A percentile compares a stretch with the other conserved stretches of the same genome.
These are phyloP conservation scores for Ophiostoma himal-ulmi DNA, from an alignment of 2,329 filamentous ascomycete species.

Conservation along the genomic window DNA sequence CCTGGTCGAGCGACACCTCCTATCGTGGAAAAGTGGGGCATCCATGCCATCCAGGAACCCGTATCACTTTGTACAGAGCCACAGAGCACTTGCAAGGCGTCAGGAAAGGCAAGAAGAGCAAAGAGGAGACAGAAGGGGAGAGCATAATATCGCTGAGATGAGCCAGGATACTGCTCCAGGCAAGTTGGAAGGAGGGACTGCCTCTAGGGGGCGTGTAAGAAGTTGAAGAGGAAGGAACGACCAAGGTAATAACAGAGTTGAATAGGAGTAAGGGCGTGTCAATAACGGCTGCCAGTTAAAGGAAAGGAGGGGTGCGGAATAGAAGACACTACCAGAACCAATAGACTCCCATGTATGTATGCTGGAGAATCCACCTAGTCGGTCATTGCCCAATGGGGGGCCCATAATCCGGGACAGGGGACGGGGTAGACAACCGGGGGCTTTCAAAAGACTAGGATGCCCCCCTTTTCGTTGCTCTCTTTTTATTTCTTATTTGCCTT, in stretches of 20 bases:
- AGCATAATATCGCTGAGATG: constrained; percentile 25
- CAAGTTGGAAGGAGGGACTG: constrained; percentile 3
- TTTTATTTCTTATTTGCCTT: constrained; percentile 3
- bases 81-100: constrained; percentile 8
- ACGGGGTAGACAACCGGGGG: constrained; percentile 23
- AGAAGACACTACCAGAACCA: constrained; percentile 33
- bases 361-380: constrained; percentile 36
- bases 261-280: constrained; percentile 14
- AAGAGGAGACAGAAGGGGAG: constrained; percentile 15
- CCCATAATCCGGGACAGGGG: constrained; percentile 41
- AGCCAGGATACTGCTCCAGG: constrained; percentile 20
- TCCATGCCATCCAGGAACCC: constrained; percentile 13
- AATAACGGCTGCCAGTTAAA: not conserved
- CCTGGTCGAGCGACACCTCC: constrained; percentile 15
- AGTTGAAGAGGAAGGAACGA: not conserved
- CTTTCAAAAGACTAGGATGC: constrained; percentile 25
- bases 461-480: constrained; percentile 13
- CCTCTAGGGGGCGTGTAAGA: constrained; percentile 9
- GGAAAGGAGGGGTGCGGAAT: not conserved
- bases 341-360: constrained; percentile 35
- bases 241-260: not conserved
- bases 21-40: constrained; percentile 20
- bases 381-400: constrained; percentile 48
- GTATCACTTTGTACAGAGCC: constrained; percentile 2
- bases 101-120: constrained; percentile 2